phyloP scores from a whole-genome alignment of 2,329 filamentous ascomycete species.

The Aspergillus sclerotialis region DNA sequence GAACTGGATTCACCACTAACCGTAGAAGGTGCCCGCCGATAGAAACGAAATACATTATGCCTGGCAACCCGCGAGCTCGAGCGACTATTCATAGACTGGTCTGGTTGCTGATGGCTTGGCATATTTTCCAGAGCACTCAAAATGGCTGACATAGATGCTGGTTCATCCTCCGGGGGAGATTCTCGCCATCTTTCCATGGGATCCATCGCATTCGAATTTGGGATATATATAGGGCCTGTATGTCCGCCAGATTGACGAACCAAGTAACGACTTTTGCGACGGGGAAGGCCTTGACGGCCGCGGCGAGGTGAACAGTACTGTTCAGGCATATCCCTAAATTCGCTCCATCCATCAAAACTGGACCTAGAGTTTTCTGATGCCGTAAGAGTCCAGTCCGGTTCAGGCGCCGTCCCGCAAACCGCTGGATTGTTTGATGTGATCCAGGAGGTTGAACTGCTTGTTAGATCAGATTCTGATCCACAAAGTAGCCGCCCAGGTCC shows the following conservation, averaged over 20 bases:
- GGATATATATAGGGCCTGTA: conserved; percentile 1
- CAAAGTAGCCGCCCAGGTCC: too few species aligned
- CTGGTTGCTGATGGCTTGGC: not conserved
- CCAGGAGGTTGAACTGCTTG: too few species aligned
- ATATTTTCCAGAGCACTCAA: conserved; percentile 7
- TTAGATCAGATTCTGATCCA: too few species aligned
- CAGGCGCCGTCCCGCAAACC: too few species aligned
- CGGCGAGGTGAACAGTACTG: too few species aligned
- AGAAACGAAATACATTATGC: conserved; percentile 3
- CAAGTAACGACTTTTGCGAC: conserved; percentile 10
- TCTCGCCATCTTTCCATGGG: conserved; percentile 12
- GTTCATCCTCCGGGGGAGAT: conserved; percentile 10
- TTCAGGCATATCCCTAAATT: too few species aligned
- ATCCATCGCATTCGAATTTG: conserved; percentile 2
- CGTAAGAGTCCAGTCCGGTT: too few species aligned
- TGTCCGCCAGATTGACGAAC: not conserved
- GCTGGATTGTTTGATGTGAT: too few species aligned
- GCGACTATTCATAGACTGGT: not conserved
- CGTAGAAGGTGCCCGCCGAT: conserved; percentile 4
- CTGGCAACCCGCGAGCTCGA: not conserved
- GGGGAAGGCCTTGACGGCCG: too few species aligned
- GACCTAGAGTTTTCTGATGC: too few species aligned
- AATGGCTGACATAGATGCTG: conserved; percentile 8
- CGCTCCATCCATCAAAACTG: too few species aligned
- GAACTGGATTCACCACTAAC: conserved; percentile 4